Percentiles rank a stretch among this genome's conserved stretches.
phyloP scores from a whole-genome alignment of 768 basidiomycete genomes.

The Leucogyrophana mollusca region DNA sequence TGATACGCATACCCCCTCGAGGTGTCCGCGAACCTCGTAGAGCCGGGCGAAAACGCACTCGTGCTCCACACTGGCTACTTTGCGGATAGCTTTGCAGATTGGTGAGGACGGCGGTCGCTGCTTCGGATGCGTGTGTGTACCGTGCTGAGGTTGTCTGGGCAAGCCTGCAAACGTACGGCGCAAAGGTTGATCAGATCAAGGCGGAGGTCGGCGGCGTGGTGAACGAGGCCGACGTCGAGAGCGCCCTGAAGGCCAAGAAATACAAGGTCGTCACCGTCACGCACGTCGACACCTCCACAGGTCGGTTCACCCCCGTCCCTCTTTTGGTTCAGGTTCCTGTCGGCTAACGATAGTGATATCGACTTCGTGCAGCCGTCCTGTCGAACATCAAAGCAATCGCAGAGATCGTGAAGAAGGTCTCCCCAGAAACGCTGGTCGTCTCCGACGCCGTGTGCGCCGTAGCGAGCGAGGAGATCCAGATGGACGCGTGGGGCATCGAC shows the following conservation, averaged over 20 bases:
- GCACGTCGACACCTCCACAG: conserved; percentile 92
- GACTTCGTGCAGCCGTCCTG: conserved; percentile 60
- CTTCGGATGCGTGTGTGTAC: neutral
- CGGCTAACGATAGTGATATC: neutral
- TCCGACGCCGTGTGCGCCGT: conserved; percentile 97
- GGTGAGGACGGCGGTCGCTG: conserved; percentile 41
- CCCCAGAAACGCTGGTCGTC: conserved; percentile 81
- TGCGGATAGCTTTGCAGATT: conserved; percentile 86
- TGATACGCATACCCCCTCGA: conserved; percentile 23
- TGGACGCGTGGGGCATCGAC: conserved; percentile 93
- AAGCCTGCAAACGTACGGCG: conserved; percentile 86
- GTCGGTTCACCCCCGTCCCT: conserved; percentile 29
- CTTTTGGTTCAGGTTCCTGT: neutral
- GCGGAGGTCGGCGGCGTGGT: conserved; percentile 84
- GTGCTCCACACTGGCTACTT: conserved; percentile 94
- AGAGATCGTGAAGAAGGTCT: conserved; percentile 67
- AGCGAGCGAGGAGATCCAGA: conserved; percentile 90
- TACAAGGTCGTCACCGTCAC: conserved; percentile 93
- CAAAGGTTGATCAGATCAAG: conserved; percentile 78
- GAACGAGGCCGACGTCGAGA: conserved; percentile 54
- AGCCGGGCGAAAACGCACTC: conserved; percentile 72
- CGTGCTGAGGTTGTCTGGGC: neutral
- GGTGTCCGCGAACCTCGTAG: conserved; percentile 91
- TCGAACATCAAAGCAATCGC: conserved; percentile 80
- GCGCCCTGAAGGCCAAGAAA: conserved; percentile 70